Evolutionary conservation across 2,329 filamentous ascomycete genomes (phyloP), one percentile per base, ranked within the genome.

Genomic region (Xylariaceae sp.): DNA sequence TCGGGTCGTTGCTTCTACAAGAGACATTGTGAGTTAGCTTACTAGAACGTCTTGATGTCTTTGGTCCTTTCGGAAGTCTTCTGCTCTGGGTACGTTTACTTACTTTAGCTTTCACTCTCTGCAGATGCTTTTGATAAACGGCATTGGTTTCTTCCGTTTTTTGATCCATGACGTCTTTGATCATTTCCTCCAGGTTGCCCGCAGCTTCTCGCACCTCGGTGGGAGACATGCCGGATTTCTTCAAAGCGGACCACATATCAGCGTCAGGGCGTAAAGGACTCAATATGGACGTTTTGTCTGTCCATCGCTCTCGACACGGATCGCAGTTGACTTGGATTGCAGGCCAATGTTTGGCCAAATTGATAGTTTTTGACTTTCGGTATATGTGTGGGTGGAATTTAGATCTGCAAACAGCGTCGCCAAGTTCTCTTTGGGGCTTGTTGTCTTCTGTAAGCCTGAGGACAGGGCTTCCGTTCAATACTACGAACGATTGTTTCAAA

Each of bases 261-360:
- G 11, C 12, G n/a, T 17, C n/a, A 5, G n/a, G 11, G n/a, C 17
- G n/a, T 30, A 6, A 12, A 22, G 15, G 18, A 11, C 19, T 22
- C 18, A 12, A 5, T 11, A 6, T 11, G 4, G 18, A 38, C 18
- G 11, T 12, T 9, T 38, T 22, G n/a, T 33, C 14, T 2, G n/a
- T 27, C 33, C 33, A 22, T 5, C 30, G 14, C 17, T 33, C 14
- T 14, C 15, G 27, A 31, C 14, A 5, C 11, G 19, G 14, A 2
- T 33, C 11, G 39, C 30, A 45, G 27, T 22, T 17, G 6, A 31
- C 35, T 41, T 47, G 33, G 14, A 18, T 17, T 3, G 19, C 14
- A 7, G 49, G 31, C 49, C 49, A 47, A 2, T 30, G 35, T 5
- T 44, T 22, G 7, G 40, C 48, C 15, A 51, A 40, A 17, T 17